Conservation (phyloP, 352 stramenopile species). For the Phytophthora sp. region DNA sequence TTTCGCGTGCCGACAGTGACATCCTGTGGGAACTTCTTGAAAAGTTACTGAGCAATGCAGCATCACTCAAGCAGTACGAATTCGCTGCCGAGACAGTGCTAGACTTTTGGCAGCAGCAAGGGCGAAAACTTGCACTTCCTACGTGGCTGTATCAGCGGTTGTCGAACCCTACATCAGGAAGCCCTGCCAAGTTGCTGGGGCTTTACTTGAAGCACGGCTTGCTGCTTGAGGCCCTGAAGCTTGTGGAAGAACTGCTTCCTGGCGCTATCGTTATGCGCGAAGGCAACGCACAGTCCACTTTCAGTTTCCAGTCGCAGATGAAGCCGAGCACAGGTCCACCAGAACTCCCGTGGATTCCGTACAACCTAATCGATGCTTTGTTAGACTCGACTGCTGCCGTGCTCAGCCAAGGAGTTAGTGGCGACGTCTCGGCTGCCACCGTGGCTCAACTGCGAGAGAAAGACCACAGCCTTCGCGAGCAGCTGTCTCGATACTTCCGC, state of each 20-base stretch:
- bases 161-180: constrained; percentile 41
- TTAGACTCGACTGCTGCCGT: constrained; percentile 54
- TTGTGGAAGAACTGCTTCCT: constrained; percentile 51
- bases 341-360: constrained; percentile 69
- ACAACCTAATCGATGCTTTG: constrained; percentile 69
- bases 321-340: constrained; percentile 14
- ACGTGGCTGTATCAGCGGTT: constrained; percentile 59
- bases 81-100: constrained; percentile 63
- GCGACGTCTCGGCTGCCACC: constrained; percentile 14
- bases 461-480: constrained; percentile 43
- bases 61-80: constrained; percentile 58
- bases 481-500: constrained; percentile 61
- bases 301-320: constrained; percentile 45
- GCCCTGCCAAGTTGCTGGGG: constrained; percentile 59
- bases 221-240: constrained; percentile 62
- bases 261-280: constrained; percentile 24
- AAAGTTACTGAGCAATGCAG: constrained; percentile 45
- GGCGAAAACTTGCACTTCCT: constrained; percentile 62
- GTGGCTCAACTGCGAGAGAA: constrained; percentile 34
- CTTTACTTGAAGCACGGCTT: constrained; percentile 68
- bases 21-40: constrained; percentile 68
- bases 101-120: constrained; percentile 55
- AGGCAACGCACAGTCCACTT: constrained; percentile 5
- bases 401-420: constrained; percentile 26
- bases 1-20: constrained; percentile 36